A percentile compares a stretch with the other conserved stretches of the same genome.
phyloP scores from a whole-genome alignment of 768 basidiomycete species.

The Russula sp. region DNA sequence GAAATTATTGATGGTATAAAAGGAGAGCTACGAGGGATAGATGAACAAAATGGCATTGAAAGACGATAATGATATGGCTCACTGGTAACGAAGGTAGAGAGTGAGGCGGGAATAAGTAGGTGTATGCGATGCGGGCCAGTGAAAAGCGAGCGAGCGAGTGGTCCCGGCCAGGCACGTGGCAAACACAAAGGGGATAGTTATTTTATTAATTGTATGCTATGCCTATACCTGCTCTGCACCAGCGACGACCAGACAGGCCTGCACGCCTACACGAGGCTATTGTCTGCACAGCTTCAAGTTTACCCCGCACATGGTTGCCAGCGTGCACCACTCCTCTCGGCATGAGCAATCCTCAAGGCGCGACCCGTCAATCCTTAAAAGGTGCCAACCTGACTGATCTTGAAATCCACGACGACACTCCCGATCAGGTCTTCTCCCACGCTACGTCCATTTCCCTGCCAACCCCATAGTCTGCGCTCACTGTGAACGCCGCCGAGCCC shows the following conservation, averaged over 20 bases:
- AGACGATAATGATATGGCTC: neutral
- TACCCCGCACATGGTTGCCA: neutral
- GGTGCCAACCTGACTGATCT: conserved; percentile 6
- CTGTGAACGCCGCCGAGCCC: neutral
- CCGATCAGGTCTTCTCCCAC: neutral
- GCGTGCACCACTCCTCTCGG: neutral
- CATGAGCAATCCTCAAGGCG: neutral
- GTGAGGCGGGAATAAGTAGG: neutral
- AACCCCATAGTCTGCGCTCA: neutral
- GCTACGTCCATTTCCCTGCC: neutral
- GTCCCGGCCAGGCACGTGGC: conserved; percentile 2
- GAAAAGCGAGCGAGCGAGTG: neutral
- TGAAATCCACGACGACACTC: neutral
- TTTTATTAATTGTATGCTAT: neutral
- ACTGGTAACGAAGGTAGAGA: conserved; percentile 11
- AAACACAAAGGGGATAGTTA: neutral
- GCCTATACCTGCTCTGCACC: too few species aligned
- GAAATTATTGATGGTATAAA: conserved; percentile 5
- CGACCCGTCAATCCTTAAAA: neutral
- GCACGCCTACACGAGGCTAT: conserved; percentile 9
- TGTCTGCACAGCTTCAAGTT: conserved; percentile 5
- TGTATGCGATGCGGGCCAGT: neutral
- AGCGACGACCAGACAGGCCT: neutral
- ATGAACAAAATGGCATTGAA: neutral
- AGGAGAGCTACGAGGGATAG: neutral